A percentile compares a stretch with the other conserved stretches of the same genome.
Evolutionary conservation across 2,329 filamentous ascomycete species (phyloP).

Genomic region (Cladophialophora yegresii): DNA sequence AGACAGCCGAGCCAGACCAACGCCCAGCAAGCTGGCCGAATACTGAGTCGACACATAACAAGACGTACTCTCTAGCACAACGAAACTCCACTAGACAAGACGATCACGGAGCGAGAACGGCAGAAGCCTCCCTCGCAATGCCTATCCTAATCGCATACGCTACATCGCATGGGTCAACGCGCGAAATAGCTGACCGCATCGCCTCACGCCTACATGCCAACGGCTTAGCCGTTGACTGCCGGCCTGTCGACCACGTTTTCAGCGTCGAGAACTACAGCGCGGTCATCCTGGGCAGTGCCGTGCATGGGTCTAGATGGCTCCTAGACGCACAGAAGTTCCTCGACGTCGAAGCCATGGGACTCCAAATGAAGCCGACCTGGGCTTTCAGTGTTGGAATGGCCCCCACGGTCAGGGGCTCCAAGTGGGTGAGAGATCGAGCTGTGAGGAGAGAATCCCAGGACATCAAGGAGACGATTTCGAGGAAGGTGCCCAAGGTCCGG

Average conservation of each 20-base stretch:
- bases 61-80: not conserved
- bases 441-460: constrained; percentile 15
- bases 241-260: constrained; percentile 32
- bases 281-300: constrained; percentile 31
- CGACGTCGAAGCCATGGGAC: constrained; percentile 30
- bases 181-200: constrained; percentile 30
- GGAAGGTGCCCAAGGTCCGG: constrained; percentile 26
- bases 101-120: not conserved
- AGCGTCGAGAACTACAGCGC: constrained; percentile 32
- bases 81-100: not conserved
- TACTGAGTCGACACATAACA: not conserved
- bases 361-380: constrained; percentile 28
- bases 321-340: constrained; percentile 30
- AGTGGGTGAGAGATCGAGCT: constrained; percentile 22
- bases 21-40: not conserved
- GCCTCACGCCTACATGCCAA: constrained; percentile 26
- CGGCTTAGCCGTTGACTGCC: constrained; percentile 31
- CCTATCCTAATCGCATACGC: constrained; percentile 31
- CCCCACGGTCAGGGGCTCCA: constrained; percentile 9
- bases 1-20: not conserved
- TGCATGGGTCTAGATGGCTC: constrained; percentile 25
- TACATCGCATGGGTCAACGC: constrained; percentile 28
- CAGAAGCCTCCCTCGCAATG: constrained; percentile 5
- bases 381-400: constrained; percentile 31
- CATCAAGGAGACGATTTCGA: constrained; percentile 15